Evolutionary conservation across 225 moss, liverwort and hornwort species (phyloP).

Genomic region (Physcomitrellopsis africana): DNA sequence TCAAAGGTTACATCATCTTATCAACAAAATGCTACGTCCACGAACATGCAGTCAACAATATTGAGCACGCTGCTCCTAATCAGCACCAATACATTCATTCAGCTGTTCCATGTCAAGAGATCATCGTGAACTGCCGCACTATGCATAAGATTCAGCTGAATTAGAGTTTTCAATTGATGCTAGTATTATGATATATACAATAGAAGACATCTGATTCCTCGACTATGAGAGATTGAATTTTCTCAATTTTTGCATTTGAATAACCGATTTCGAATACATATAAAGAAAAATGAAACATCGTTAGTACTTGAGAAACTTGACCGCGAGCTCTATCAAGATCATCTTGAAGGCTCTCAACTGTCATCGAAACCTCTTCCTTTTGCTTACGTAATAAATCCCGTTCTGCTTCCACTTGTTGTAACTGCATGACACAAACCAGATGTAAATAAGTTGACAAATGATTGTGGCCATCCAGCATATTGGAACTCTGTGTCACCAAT

Average conservation of each 20-base stretch:
- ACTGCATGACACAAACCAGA: constrained; percentile 39
- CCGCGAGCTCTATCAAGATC: constrained; percentile 54
- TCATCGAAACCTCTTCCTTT: constrained; percentile 55
- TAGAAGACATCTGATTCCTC: constrained; percentile 3
- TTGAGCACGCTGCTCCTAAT: constrained; percentile 6
- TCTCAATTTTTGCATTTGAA: not conserved
- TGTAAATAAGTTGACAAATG: constrained; percentile 16
- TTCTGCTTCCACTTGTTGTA: constrained; percentile 62
- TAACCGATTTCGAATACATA: constrained; percentile 26
- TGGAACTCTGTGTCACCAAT: not conserved
- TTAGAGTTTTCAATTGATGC: constrained; percentile 8
- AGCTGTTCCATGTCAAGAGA: not conserved
- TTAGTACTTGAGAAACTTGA: constrained; percentile 58
- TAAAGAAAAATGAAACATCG: constrained; percentile 15
- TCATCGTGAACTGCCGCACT: constrained; percentile 11
- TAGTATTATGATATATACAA: constrained; percentile 10
- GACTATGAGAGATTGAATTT: not conserved
- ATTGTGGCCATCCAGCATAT: constrained; percentile 9
- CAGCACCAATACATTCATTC: not conserved
- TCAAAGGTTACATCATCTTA: constrained; percentile 24
- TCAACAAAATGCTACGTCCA: constrained; percentile 8
- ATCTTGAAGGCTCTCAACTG: constrained; percentile 46
- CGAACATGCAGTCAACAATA: not conserved
- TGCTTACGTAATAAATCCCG: constrained; percentile 51
- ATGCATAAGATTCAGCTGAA: not conserved